Percentiles rank a stretch among this genome's conserved stretches.
These are phyloP conservation scores for Rhynchospora pubera DNA, from an alignment of 176 grass and related monocot genomes.

Conservation along the genomic window DNA sequence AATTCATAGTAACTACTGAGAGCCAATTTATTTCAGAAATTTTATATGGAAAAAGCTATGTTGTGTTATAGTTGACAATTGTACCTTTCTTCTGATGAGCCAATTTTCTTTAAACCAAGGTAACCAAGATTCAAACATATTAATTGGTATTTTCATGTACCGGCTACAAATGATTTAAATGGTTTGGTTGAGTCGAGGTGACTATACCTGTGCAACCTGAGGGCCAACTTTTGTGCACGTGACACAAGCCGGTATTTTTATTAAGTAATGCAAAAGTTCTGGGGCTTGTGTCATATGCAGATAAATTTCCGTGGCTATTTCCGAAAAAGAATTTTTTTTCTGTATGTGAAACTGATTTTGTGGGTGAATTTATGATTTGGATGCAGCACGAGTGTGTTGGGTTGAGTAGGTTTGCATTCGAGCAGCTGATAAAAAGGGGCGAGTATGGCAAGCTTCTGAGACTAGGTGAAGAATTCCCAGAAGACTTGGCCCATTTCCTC, in stretches of 20 bases:
- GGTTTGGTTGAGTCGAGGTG: not conserved
- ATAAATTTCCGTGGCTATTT: not conserved
- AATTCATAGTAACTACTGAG: not conserved
- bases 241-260: no score
- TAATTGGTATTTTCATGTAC: not conserved
- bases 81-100: not conserved
- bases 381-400: slow-evolving; percentile 93
- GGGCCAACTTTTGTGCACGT: no score
- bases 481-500: slow-evolving; percentile 75
- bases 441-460: slow-evolving; percentile 77
- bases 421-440: slow-evolving; percentile 49
- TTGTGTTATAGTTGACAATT: not conserved
- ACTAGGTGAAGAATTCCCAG: slow-evolving; percentile 95
- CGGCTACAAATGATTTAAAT: not conserved
- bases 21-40: not conserved
- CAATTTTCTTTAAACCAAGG: not conserved
- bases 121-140: not conserved
- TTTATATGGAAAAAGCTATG: not conserved
- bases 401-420: slow-evolving; percentile 91
- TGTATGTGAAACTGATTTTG: not conserved
- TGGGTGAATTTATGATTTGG: not conserved
- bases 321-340: not conserved
- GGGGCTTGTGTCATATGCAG: not conserved
- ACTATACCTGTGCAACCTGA: not conserved
- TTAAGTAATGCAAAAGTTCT: not conserved